A percentile compares a stretch with the other conserved stretches of the same genome.
Evolutionary conservation across 164 flowering plant genomes (phyloP).

Genomic region (Annona squamosa): DNA sequence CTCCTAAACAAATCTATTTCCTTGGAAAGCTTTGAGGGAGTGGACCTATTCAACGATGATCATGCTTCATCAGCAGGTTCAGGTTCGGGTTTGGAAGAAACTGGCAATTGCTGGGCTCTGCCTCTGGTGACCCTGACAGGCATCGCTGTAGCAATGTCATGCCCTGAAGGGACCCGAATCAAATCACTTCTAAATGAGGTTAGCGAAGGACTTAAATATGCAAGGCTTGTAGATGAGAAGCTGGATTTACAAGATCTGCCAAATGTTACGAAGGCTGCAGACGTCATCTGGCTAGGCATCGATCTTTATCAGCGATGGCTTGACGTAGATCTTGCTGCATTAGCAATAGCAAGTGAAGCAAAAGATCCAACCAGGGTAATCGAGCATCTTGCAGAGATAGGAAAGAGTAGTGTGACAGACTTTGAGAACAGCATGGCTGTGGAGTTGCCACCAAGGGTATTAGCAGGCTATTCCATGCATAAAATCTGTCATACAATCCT

Average conservation of each 20-base stretch:
- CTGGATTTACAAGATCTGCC: slow-evolving; percentile 22
- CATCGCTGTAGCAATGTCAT: slow-evolving; percentile 50
- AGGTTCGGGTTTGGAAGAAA: slow-evolving; percentile 14
- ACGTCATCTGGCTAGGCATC: slow-evolving; percentile 1
- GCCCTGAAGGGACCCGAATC: slow-evolving; percentile 8
- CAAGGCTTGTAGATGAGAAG: slow-evolving; percentile 31
- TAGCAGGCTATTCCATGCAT: slow-evolving; percentile 65
- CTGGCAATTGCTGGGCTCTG: slow-evolving; percentile 63
- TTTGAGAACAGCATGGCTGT: not conserved
- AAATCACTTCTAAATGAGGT: slow-evolving; percentile 27
- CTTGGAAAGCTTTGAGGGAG: too few species aligned
- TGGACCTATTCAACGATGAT: too few species aligned
- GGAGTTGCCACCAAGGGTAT: slow-evolving; percentile 32
- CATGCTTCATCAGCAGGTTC: too few species aligned
- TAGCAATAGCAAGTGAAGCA: not conserved
- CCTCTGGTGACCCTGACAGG: slow-evolving; percentile 54
- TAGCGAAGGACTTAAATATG: slow-evolving; percentile 37
- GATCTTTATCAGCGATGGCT: not conserved
- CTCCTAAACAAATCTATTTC: slow-evolving; percentile 23
- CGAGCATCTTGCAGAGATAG: not conserved
- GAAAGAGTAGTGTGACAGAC: slow-evolving; percentile 18
- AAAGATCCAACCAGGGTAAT: not conserved
- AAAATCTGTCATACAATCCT: slow-evolving; percentile 37
- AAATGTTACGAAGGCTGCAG: slow-evolving; percentile 30
- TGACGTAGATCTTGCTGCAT: not conserved